Evolutionary conservation across 352 stramenopile genomes (phyloP), one percentile per base, ranked within the genome.

Genomic region (Paralagenidium karlingii): DNA sequence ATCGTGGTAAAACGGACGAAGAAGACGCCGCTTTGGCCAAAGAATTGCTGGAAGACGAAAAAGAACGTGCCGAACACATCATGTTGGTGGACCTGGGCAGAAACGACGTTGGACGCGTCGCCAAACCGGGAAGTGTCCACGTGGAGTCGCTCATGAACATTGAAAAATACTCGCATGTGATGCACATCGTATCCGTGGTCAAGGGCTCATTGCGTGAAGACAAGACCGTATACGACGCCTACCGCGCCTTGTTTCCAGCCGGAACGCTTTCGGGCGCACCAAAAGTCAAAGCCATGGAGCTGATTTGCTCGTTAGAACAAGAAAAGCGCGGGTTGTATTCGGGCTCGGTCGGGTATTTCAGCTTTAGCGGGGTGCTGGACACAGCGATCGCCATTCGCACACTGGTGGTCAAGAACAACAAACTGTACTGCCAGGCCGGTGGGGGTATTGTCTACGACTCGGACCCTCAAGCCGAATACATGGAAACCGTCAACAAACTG

Each of bases 121-220:
- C 76, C 24, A 76, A 64, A 47, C 78, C 81, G 2, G 81, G 81
- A 8, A 67, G 74, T 1, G 81, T 94, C 24, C 70, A 64, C 7
- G 78, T 94, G 19, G 76, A 94, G 43, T 59, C 60, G 37, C 68
- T 94, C 42, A 92, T 94, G 81, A 64, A 88, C 55, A 89, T 94
- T 40, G 81, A 94, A 42, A 88, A 89, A 58, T 94, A 94, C 63
- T 92, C 78, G 41, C 81, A 94, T 47, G 81, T 94, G 47, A 94
- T 94, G 76, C 81, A 94, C 61, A 92, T 94, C 45, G 78, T 92
- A 39, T 92, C 78, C 24, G 75, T 90, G 16, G 81, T 94, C 27
- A 92, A 86, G 57, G 81, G 81, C 34, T 49, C 78, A 24, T 46
- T 94, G 33, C 68, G 71, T 8, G 48, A 79, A 2, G 78, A 91